Evolutionary conservation across 2,329 filamentous ascomycete species (phyloP), one percentile per base, ranked within the genome.

Genomic region (Arthrobotrys entomopaga): DNA sequence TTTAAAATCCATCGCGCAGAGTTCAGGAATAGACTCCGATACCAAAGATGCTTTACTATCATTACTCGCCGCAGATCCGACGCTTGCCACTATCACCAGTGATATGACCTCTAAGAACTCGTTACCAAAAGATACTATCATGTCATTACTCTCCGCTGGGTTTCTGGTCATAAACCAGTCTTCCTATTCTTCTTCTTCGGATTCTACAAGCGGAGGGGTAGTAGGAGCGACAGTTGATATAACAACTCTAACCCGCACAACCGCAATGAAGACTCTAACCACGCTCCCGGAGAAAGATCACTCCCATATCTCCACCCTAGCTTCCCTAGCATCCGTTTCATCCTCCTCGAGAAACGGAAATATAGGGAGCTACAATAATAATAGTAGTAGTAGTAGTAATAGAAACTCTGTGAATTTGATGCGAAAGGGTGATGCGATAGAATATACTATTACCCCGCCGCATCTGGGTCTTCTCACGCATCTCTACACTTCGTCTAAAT

Each of bases 361-460:
- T n/a, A 34, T 34, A 1, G 29, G 29, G 7, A n/a, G n/a, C 11
- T 22, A 22, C 13, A 50, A 19, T 11, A 50, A 24, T 24, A 11
- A 48, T 48, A 16, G 16, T 10, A 10, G n/a, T 48, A 48, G n/a
- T 48, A 48, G 15, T 42, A 42, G 20, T 40, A 43, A 15, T 34
- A 38, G 26, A 16, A 11, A 15, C 8, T 24, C 22, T 2, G 19
- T 24, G 29, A 42, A 46, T 4, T 46, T 19, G 42, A 15, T n/a
- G 42, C 13, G n/a, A 10, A 58, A 19, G 11, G 38, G 26, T 16
- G 24, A 11, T 10, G 11, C 20, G n/a, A 42, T 73, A 46, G 61
- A 66, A 59, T 74, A 74, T 38, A 67, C 57, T 7, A 58, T 74
- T 20, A 74, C 70, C 52, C 70, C 70, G n/a, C 70, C 63, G 24